Evolutionary conservation across 257 asterid genomes (phyloP), one percentile per base, ranked within the genome.

Genomic region (Solanum clarkiae): DNA sequence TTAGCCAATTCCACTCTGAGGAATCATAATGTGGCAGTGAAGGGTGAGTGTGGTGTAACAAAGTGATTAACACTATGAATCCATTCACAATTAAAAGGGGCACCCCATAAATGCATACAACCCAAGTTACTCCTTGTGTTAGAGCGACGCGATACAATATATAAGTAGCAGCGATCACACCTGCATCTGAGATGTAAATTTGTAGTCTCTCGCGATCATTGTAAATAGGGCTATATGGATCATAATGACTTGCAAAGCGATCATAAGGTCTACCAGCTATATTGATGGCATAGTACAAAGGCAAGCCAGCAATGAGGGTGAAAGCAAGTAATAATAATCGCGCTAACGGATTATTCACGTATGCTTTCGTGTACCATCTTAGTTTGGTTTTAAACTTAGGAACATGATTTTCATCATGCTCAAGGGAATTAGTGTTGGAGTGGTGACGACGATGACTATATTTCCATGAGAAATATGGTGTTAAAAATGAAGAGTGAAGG

Each of bases 171-270:
- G 74, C n/a, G 32, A 66, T 1, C 0, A 85, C 29, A 45, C 80
- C 87, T 24, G 40, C 77, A 62, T 85, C 84, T n/a, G 87, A 85
- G 22, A 85, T 59, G n/a, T 16, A 57, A 47, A 85, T 32, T 62
- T 77, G 69, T 24, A 57, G 8, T 0, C 87, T 82, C 29, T 85
- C 87, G 3, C 77, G 83, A 0, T 77, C 69, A 20, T 44, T 10
- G 12, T 85, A 85, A 5, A 85, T 85, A 4, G 87, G 87, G 51
- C 87, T 49, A 40, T 85, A 54, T 24, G 87, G 87, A 47, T 85
- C 47, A 18, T 6, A 85, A 3, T 79, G 87, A 32, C 87, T 79
- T 8, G 87, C 84, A 55, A 77, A 85, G 2, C 84, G 80, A 3
- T 62, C 80, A 18, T 77, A 85, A 10, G 26, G 45, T 62, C 44